A percentile compares a stretch with the other conserved stretches of the same genome.
These are phyloP conservation scores for Agaricus sinodeliciosus DNA, from an alignment of 768 basidiomycete species.

Conservation along the genomic window DNA sequence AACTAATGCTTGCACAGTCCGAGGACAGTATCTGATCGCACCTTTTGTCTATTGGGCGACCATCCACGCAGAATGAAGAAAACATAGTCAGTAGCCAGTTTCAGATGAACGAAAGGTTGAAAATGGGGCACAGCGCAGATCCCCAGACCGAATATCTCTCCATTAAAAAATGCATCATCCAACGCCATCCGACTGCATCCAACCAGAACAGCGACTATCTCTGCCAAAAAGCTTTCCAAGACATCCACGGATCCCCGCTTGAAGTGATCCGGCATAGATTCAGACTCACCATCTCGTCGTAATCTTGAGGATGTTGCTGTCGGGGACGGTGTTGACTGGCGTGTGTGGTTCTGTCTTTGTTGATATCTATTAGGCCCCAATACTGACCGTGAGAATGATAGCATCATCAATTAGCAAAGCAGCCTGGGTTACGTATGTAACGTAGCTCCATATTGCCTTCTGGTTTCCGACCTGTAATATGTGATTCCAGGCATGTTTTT, in stretches of 20 bases:
- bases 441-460: too few species aligned
- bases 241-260: neutral
- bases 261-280: neutral
- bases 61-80: constrained; percentile 4
- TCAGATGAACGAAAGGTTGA: neutral
- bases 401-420: neutral
- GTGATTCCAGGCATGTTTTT: too few species aligned
- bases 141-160: neutral
- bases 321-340: constrained; percentile 5
- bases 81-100: constrained; percentile 1
- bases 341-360: constrained; percentile 2
- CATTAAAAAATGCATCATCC: constrained; percentile 1
- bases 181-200: constrained; percentile 9
- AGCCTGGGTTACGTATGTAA: too few species aligned
- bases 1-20: neutral
- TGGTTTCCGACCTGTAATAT: too few species aligned
- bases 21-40: constrained; percentile 30
- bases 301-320: constrained; percentile 11
- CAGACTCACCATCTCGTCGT: constrained; percentile 14
- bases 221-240: neutral
- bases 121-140: neutral
- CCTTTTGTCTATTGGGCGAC: constrained; percentile 69
- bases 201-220: neutral
- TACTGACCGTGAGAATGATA: neutral
- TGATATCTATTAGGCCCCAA: constrained; percentile 5